These are phyloP conservation scores for Plectosphaerella plurivora DNA, from an alignment of 2,329 filamentous ascomycete species.

Conservation along the genomic window DNA sequence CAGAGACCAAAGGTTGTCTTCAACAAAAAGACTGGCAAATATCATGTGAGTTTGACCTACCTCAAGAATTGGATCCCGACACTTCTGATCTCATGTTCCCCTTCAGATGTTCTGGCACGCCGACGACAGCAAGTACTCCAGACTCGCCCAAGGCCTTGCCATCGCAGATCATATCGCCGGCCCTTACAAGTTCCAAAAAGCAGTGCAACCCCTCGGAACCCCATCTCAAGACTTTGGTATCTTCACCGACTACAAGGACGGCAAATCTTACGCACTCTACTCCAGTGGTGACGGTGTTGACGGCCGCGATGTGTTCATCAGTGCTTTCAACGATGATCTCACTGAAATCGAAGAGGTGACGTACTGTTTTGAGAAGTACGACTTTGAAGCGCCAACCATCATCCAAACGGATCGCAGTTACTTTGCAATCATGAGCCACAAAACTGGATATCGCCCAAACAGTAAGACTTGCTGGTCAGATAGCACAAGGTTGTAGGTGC, in stretches of 20 bases:
- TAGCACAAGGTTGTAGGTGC: not conserved
- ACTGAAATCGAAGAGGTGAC: conserved; percentile 45
- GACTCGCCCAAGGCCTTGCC: conserved; percentile 51
- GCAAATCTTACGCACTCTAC: conserved; percentile 50
- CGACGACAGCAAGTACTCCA: conserved; percentile 52
- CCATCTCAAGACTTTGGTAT: conserved; percentile 59
- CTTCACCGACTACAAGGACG: conserved; percentile 56
- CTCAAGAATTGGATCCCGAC: not conserved
- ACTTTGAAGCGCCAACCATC: conserved; percentile 55
- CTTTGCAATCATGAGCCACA: conserved; percentile 56
- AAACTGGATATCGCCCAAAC: conserved; percentile 57
- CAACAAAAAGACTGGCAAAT: conserved; percentile 47
- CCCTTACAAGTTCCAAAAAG: conserved; percentile 48
- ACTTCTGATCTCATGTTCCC: not conserved
- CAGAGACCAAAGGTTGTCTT: conserved; percentile 60
- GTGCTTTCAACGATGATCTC: conserved; percentile 45
- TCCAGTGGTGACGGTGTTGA: conserved; percentile 51
- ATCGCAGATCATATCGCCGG: conserved; percentile 44
- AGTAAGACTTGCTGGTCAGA: conserved; percentile 18
- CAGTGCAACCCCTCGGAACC: conserved; percentile 50
- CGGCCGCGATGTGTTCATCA: conserved; percentile 52
- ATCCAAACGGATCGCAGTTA: conserved; percentile 55
- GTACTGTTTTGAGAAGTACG: conserved; percentile 52
- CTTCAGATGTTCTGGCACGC: conserved; percentile 55
- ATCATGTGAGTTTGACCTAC: conserved; percentile 38